Base-by-base conservation (phyloP, 345 rosid species). In the Lepidium africanum region DNA sequence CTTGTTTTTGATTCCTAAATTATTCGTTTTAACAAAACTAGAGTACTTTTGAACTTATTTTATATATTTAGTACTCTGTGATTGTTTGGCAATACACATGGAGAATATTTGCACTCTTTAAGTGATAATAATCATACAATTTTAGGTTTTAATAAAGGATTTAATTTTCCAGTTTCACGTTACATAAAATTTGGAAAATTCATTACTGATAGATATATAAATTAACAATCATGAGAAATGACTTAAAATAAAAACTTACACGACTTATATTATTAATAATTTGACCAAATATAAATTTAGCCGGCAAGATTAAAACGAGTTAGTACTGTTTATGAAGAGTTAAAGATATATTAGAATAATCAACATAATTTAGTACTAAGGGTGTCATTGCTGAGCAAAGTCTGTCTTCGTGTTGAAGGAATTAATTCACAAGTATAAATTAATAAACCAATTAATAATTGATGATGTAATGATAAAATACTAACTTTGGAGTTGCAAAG, bases 351-450 rank as follows among this genome's bases (percentile, higher is more conserved):
- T 10, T 14, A 12, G 4, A 42, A 5, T 30, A 30, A 30, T 32
- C 35, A 52, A 54, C 63, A 62, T 36, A 13, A 54, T 45, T 49
- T 57, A 46, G 59, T 72, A 48, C 8, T 61, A 12, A 12, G 45
- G 1, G 57, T 69, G 78, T 74, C 73, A 54, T 67, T 56, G 58
- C 68, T 61, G 63, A 67, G 37, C 73, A 16, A 52, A 65, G 77
- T 54, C 5, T 67, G 69, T 45, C 69, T 52, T 74, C 47, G 11
- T 52, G 63, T 51, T 74, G 37, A 74, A 74, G 69, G 73, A 66
- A 67, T 42, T 33, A 27, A 67, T 42, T 33, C 23, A 27, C 52
- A 59, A 65, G 47, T 74, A 27, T 46, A 52, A 13, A 74, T 59
- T 56, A 49, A 57, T 11, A 35, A 67, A 52, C 6, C 60, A 43